Conservation (phyloP, 345 rosid genomes). For the Populus simonii region DNA sequence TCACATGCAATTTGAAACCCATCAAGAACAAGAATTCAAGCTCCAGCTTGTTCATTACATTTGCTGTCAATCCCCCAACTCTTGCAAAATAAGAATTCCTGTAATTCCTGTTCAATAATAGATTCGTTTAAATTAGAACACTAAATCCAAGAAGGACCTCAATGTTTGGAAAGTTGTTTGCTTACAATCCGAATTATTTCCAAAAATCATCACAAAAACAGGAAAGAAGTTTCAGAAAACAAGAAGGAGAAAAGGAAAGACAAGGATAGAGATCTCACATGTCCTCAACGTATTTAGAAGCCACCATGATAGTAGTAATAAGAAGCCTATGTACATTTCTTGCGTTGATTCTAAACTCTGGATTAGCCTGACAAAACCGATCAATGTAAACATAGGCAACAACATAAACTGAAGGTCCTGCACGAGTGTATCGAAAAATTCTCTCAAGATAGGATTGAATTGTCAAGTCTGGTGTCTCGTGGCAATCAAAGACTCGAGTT, state of each 20-base stretch:
- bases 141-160: neutral
- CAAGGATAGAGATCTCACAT: conserved; percentile 50
- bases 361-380: conserved; percentile 73
- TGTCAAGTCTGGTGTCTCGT: conserved; percentile 76
- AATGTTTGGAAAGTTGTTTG: neutral
- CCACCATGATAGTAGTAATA: conserved; percentile 79
- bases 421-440: conserved; percentile 72
- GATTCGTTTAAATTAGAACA: neutral
- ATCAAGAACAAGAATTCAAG: conserved; percentile 77
- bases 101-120: conserved; percentile 54
- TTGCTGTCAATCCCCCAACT: conserved; percentile 73
- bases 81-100: conserved; percentile 75
- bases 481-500: conserved; percentile 62
- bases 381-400: conserved; percentile 88
- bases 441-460: conserved; percentile 80
- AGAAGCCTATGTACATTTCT: conserved; percentile 80
- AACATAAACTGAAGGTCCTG: conserved; percentile 83
- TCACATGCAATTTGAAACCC: conserved; percentile 86
- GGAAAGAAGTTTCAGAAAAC: neutral
- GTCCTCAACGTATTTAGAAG: conserved; percentile 90
- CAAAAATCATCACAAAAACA: neutral
- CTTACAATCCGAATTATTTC: neutral
- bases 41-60: conserved; percentile 73
- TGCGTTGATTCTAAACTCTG: conserved; percentile 58
- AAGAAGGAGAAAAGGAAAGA: neutral